These are phyloP conservation scores for Blastobotrys illinoisensis DNA, from an alignment of 1,139 yeast species.

Conservation along the genomic window DNA sequence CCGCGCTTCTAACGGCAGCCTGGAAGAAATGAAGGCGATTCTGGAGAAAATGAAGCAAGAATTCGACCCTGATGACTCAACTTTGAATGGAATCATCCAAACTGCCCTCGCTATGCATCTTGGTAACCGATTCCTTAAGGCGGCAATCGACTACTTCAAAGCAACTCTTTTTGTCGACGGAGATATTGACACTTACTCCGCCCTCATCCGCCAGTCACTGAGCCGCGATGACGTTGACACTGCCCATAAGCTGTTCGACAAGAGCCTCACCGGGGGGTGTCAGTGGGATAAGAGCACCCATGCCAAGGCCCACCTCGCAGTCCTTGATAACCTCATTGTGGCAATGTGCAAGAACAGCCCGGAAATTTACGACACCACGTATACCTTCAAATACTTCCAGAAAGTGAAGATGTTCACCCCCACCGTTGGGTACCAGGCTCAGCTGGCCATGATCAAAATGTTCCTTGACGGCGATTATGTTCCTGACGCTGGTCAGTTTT, in stretches of 20 bases:
- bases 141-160: slow-evolving; percentile 21
- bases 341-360: slow-evolving; percentile 22
- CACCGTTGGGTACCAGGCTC: slow-evolving; percentile 39
- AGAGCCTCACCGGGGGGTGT: slow-evolving; percentile 37
- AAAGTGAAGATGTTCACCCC: slow-evolving; percentile 38
- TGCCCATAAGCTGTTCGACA: slow-evolving; percentile 36
- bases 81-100: slow-evolving; percentile 26
- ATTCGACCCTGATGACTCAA: slow-evolving; percentile 24
- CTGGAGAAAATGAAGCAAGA: slow-evolving; percentile 17
- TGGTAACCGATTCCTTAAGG: slow-evolving; percentile 17
- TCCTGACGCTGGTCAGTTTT: slow-evolving; percentile 54
- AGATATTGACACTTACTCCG: slow-evolving; percentile 25
- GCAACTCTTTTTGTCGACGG: slow-evolving; percentile 21
- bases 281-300: slow-evolving; percentile 38
- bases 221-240: slow-evolving; percentile 24
- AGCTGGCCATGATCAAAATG: slow-evolving; percentile 43
- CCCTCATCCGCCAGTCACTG: slow-evolving; percentile 27
- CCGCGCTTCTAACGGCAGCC: slow-evolving; percentile 20
- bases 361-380: slow-evolving; percentile 26
- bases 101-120: slow-evolving; percentile 19
- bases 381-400: slow-evolving; percentile 30
- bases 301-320: slow-evolving; percentile 21
- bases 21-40: slow-evolving; percentile 13
- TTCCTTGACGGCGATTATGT: slow-evolving; percentile 46
- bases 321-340: slow-evolving; percentile 33